These are phyloP conservation scores for Forsythia suspensa DNA, from an alignment of 257 asterid genomes.

Conservation along the genomic window DNA sequence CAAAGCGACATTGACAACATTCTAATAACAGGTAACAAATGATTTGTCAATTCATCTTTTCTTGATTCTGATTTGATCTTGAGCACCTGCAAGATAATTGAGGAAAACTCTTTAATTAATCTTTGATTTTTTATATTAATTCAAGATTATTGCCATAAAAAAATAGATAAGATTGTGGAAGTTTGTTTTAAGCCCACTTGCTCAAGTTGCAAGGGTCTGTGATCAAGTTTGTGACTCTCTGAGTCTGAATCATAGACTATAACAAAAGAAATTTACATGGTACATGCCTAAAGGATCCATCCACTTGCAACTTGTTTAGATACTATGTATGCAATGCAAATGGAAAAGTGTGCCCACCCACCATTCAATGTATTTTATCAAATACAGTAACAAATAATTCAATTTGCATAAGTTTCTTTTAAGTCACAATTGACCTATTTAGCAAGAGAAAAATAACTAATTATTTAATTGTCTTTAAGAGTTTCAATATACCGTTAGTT, in stretches of 20 bases:
- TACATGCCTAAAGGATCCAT: background rate
- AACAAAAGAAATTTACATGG: background rate
- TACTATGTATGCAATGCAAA: too few species aligned
- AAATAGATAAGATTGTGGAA: background rate
- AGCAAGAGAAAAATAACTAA: background rate
- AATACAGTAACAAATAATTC: background rate
- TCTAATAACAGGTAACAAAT: slow-evolving; percentile 2
- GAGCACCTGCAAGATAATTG: slow-evolving; percentile 5
- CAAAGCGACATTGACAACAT: background rate
- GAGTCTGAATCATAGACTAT: background rate
- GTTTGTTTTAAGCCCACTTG: slow-evolving; percentile 6
- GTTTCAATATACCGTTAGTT: too few species aligned
- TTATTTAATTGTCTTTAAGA: too few species aligned
- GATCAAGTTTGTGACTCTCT: background rate
- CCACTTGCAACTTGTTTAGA: slow-evolving; percentile 13
- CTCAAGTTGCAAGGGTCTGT: slow-evolving; percentile 19
- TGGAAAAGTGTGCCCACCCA: too few species aligned
- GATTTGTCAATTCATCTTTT: slow-evolving; percentile 7
- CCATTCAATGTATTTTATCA: background rate
- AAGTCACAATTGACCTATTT: background rate
- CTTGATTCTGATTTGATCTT: slow-evolving; percentile 17
- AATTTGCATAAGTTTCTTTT: background rate
- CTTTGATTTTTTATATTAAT: background rate
- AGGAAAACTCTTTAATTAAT: background rate
- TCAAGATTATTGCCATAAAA: background rate